Evolutionary conservation across 108 stramenopile genomes (phyloP), one percentile per base, ranked within the genome.

Genomic region (Nitzschia inconspicua): DNA sequence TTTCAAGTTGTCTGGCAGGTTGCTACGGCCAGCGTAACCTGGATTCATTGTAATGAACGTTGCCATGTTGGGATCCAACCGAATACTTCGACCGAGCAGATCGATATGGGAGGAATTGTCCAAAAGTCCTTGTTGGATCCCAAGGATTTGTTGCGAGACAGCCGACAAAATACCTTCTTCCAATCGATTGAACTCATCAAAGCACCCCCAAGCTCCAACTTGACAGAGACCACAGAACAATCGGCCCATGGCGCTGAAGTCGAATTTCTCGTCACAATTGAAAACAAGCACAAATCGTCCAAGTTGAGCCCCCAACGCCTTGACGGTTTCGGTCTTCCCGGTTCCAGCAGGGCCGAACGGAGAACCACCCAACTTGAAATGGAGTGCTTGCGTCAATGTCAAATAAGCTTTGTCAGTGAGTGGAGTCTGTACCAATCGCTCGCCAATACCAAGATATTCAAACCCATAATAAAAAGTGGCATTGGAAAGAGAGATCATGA

Each of bases 31-130:
- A 5, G 97, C 98, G 75, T 99, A 98, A 29, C 98, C 99, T 29
- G 99, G 99, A 70, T 99, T 99, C 96, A 98, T 96, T 19, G 99
- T 99, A 8, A 98, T 92, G 67, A 98, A 98, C 44, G 98, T 96
- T 6, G 95, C 97, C 47, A 99, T 95, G 64, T 96, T 91, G 47
- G 91, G 83, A 69, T 98, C 85, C 24, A 99, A 65, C 20, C 65
- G 40, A 22, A 96, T 78, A 9, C 73, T 54, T 72, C 85, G 72
- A 19, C 88, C 89, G 5, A 90, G 62, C 42, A 94, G 59, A 37
- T 91, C 88, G 55, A 94, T 88, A 25, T 80, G 66, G 13, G 77
- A 61, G 59, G 82, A 55, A 7, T 86, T 65, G 26, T 86, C 75
- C 10, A 86, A 54, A 14, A 98, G 73, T 13, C 95, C 97, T 36